Evolutionary conservation across 805 yeast genomes (phyloP).

Genomic region (Lachancea dasiensis): DNA sequence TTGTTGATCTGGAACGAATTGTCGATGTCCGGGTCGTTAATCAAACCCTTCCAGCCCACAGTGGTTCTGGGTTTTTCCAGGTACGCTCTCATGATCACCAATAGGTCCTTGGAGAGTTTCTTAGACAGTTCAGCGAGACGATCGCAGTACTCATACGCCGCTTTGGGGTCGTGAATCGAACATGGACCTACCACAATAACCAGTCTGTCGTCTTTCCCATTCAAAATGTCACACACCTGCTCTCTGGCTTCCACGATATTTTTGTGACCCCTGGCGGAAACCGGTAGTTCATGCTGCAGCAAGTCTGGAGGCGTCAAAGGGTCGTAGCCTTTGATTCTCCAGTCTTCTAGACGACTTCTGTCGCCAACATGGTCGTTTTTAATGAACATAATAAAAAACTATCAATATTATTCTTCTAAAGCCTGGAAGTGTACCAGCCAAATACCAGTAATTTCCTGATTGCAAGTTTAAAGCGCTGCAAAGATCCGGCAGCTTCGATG

Average conservation of each 20-base stretch:
- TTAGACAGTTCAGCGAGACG: conserved; percentile 54
- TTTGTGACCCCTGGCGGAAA: conserved; percentile 51
- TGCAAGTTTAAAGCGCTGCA: too few species aligned
- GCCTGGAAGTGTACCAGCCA: too few species aligned
- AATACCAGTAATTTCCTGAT: too few species aligned
- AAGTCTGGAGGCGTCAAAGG: conserved; percentile 95
- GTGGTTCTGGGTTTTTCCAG: conserved; percentile 97
- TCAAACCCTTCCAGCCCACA: conserved; percentile 98
- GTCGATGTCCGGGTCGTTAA: conserved; percentile 95
- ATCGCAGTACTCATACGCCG: conserved; percentile 84
- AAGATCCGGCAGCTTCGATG: too few species aligned
- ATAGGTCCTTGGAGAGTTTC: conserved; percentile 64
- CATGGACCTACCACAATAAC: conserved; percentile 94
- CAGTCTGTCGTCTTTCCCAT: conserved; percentile 81
- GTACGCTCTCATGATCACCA: conserved; percentile 94
- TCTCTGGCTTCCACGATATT: conserved; percentile 73
- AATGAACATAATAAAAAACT: conserved; percentile 61
- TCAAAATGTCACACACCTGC: conserved; percentile 62
- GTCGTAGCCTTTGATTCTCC: conserved; percentile 83
- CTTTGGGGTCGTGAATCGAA: conserved; percentile 89
- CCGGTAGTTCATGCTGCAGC: conserved; percentile 78
- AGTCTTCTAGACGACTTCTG: conserved; percentile 67
- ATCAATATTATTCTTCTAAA: neutral
- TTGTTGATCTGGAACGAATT: conserved; percentile 90
- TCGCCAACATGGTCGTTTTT: conserved; percentile 82